Evolutionary conservation across 2,329 filamentous ascomycete species (phyloP).

Genomic region (Chaetomium globosum): DNA sequence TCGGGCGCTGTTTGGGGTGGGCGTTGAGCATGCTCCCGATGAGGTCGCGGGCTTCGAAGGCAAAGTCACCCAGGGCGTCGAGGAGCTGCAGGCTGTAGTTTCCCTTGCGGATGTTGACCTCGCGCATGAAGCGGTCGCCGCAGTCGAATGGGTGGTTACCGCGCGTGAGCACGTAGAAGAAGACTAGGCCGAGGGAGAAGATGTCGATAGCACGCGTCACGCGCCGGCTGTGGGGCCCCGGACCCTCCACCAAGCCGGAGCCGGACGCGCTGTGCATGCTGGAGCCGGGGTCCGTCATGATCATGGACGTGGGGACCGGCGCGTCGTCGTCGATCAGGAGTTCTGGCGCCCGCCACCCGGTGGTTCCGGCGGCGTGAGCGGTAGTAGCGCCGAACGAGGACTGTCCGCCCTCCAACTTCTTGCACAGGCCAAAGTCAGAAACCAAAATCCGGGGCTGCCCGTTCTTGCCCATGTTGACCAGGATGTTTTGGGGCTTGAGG

Average conservation of each 20-base stretch:
- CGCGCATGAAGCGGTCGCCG: conserved; percentile 90
- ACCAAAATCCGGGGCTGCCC: conserved; percentile 83
- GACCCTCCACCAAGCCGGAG: conserved; percentile 33
- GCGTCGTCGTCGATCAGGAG: conserved; percentile 79
- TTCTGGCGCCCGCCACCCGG: conserved; percentile 95
- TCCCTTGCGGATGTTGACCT: conserved; percentile 95
- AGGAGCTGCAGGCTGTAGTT: conserved; percentile 72
- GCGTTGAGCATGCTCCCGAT: conserved; percentile 75
- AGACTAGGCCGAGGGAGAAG: conserved; percentile 95
- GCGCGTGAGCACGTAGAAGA: conserved; percentile 96
- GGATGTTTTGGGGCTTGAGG: conserved; percentile 95
- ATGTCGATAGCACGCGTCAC: conserved; percentile 97
- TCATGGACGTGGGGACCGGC: conserved; percentile 49
- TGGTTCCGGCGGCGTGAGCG: conserved; percentile 87
- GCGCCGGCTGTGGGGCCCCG: conserved; percentile 69
- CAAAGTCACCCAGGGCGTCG: conserved; percentile 77
- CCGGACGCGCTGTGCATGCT: conserved; percentile 56
- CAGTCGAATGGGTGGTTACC: conserved; percentile 93
- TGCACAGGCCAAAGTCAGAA: conserved; percentile 96
- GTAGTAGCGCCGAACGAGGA: conserved; percentile 95
- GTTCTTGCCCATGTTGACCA: conserved; percentile 74
- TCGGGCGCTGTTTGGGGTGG: conserved; percentile 63
- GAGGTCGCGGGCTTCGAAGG: conserved; percentile 83
- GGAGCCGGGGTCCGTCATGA: conserved; percentile 54
- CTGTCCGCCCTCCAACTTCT: conserved; percentile 92